Percentiles rank a stretch among this genome's conserved stretches.
Evolutionary conservation across 768 basidiomycete genomes (phyloP).

Genomic region (Calocybe indica): DNA sequence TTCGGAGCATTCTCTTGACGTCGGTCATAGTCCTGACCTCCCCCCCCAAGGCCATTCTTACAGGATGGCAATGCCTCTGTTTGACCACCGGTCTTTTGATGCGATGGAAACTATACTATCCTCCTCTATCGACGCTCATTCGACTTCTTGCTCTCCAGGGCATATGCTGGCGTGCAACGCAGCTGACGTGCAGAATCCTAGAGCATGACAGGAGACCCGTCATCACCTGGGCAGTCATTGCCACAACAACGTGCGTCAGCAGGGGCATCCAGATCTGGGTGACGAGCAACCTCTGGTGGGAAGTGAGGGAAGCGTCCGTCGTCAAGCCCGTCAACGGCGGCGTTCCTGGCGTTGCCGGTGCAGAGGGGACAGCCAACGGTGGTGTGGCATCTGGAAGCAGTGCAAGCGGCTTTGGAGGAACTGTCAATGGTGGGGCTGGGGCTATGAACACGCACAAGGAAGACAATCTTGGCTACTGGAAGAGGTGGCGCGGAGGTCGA

Average conservation of each 20-base stretch:
- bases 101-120: conserved; percentile 90
- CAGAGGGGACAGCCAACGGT: conserved; percentile 11
- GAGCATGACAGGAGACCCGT: conserved; percentile 68
- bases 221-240: conserved; percentile 87
- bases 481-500: conserved; percentile 37
- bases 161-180: conserved; percentile 95
- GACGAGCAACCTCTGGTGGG: conserved; percentile 78
- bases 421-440: conserved; percentile 1
- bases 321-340: too few species aligned
- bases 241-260: conserved; percentile 80
- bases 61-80: conserved; percentile 83
- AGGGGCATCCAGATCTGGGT: conserved; percentile 93
- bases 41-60: conserved; percentile 61
- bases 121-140: conserved; percentile 81
- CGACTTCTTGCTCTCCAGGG: conserved; percentile 90
- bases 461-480: conserved; percentile 25
- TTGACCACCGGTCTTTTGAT: conserved; percentile 85
- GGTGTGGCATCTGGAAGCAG: conserved; percentile 11
- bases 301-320: conserved; percentile 23
- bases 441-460: conserved; percentile 5
- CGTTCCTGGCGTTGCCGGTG: conserved; percentile 13
- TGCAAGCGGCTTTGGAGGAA: too few species aligned
- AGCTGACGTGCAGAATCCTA: conserved; percentile 73
- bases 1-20: conserved; percentile 2
- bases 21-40: neutral